Evolutionary conservation across 176 grass and related monocot species (phyloP), one percentile per base, ranked within the genome.

Genomic region (Paspalum notatum): DNA sequence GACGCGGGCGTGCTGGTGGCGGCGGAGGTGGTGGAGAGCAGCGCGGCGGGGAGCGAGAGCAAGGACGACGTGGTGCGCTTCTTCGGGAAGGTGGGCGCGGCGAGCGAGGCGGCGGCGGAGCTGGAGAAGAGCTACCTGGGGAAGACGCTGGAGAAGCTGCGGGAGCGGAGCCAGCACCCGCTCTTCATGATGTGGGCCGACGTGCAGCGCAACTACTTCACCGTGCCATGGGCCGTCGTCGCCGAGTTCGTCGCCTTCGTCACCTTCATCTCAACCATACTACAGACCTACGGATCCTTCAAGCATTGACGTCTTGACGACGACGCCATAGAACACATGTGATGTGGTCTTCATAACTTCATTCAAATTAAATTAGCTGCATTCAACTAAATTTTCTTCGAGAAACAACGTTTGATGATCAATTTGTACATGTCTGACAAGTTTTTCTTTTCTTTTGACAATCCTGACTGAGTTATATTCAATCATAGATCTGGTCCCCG

Each of bases 151-250:
- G 6, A 3, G 6, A 58, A 82, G 83, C 83, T 89, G 2, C 10
- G 78, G 78, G 78, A 82, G 57, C 72, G 87, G 4, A 85, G 87
- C 66, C n/a, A 24, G 1, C 87, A 89, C 78, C 83, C 87, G 41
- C 66, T 85, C 8, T 89, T 85, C 78, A 71, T 82, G 16, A 89
- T 85, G 87, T 89, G 87, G 87, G 87, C 83, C 0, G 87, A 89
- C 78, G 87, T 89, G 83, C 78, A 85, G 78, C 72, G 87, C 0
- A 89, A 89, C 72, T 89, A 89, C 78, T 89, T 89, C 83, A 85
- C 83, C 21, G 72, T 82, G 87, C 87, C 87, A 2, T 89, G 87
- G 87, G 83, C 87, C n/a, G 72, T 89, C 66, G 83, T 89, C 50
- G 73, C 79, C 41, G 87, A 85, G 72, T 77, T 85, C 78, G 78